phyloP scores from a whole-genome alignment of 768 basidiomycete genomes.

The Pleurotus citrinopileatus region DNA sequence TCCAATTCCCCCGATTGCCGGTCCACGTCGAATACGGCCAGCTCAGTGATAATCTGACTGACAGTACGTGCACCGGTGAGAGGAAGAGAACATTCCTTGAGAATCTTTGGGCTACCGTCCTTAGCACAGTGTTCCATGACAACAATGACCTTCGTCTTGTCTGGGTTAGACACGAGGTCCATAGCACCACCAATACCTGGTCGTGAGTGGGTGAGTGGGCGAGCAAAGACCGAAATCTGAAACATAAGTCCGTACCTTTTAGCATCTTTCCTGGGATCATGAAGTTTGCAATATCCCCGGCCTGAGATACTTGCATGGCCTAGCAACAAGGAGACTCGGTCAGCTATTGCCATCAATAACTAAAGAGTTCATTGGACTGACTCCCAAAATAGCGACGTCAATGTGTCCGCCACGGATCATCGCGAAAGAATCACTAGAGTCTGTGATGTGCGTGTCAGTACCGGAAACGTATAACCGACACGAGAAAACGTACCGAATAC shows the following conservation, averaged over 20 bases:
- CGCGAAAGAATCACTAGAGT: constrained; percentile 91
- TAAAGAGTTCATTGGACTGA: constrained; percentile 32
- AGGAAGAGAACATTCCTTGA: constrained; percentile 78
- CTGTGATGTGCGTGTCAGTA: constrained; percentile 34
- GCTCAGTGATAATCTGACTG: constrained; percentile 90
- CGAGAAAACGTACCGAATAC: constrained; percentile 65
- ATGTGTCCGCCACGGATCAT: constrained; percentile 99
- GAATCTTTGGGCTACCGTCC: constrained; percentile 86
- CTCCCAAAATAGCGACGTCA: constrained; percentile 90
- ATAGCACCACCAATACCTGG: constrained; percentile 93
- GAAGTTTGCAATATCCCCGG: constrained; percentile 94
- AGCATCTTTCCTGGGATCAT: constrained; percentile 97
- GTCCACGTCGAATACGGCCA: constrained; percentile 89
- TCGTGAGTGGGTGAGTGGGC: constrained; percentile 3
- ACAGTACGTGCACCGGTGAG: constrained; percentile 87
- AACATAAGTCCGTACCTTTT: constrained; percentile 47
- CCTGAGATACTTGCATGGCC: constrained; percentile 95
- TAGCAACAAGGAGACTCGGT: constrained; percentile 23
- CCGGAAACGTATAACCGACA: background rate
- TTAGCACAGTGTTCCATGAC: constrained; percentile 91
- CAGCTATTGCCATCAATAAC: background rate
- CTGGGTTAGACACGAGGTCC: constrained; percentile 95
- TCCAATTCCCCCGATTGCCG: constrained; percentile 67
- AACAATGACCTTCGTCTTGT: constrained; percentile 89
- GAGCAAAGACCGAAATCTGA: constrained; percentile 4